phyloP scores from a whole-genome alignment of 768 basidiomycete genomes.

The Tremella mesenterica region DNA sequence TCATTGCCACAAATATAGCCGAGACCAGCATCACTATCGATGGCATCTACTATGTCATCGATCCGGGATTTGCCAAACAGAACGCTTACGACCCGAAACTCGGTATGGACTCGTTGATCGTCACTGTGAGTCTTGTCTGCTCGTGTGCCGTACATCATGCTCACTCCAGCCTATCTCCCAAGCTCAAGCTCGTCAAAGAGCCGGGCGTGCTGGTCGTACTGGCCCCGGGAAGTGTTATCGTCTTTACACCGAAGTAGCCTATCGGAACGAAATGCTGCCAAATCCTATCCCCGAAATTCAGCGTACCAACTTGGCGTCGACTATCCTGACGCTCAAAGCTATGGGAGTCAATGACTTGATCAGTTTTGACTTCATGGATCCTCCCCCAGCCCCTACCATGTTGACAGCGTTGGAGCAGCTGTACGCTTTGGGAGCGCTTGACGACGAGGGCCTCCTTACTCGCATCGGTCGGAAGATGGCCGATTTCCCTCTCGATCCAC shows the following conservation, averaged over 20 bases:
- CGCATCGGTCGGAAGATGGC: constrained; percentile 97
- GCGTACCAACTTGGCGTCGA: constrained; percentile 73
- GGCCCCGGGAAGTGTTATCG: constrained; percentile 98
- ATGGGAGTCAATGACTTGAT: constrained; percentile 98
- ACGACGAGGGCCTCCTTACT: constrained; percentile 92
- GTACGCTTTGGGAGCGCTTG: constrained; percentile 89
- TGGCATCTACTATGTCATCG: constrained; percentile 97
- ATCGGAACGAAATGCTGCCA: constrained; percentile 96
- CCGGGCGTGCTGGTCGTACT: constrained; percentile 93
- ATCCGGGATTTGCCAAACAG: constrained; percentile 97
- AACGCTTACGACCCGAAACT: constrained; percentile 95
- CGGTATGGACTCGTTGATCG: constrained; percentile 97
- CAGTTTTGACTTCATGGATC: constrained; percentile 99
- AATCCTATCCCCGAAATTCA: constrained; percentile 97
- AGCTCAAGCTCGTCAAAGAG: constrained; percentile 89
- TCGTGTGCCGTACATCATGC: background rate
- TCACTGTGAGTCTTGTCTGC: constrained; percentile 53
- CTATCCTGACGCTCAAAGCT: constrained; percentile 90
- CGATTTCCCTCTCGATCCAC: constrained; percentile 97
- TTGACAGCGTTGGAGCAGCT: constrained; percentile 88
- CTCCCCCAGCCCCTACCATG: constrained; percentile 93
- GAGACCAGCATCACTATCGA: constrained; percentile 98
- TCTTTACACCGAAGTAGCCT: constrained; percentile 94
- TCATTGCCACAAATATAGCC: constrained; percentile 98
- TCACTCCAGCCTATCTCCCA: constrained; percentile 72